Base-by-base conservation (phyloP, 805 yeast species). In the Teunomyces lycoperdinae region DNA sequence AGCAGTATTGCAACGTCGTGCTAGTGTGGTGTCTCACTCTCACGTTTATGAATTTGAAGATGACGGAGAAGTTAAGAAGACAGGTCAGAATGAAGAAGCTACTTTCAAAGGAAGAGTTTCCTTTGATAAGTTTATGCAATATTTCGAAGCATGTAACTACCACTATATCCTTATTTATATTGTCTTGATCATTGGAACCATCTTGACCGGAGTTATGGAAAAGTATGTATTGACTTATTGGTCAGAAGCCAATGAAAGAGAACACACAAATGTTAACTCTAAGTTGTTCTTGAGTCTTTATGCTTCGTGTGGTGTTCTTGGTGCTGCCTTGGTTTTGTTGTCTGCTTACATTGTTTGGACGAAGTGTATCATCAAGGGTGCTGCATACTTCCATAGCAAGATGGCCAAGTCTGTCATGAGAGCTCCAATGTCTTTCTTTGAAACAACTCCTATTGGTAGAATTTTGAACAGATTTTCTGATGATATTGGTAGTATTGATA, bases 141-240 rank as follows among this genome's bases (percentile, higher is more conserved):
- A 84, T 60, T 75, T 79, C 4, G 73, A 75, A 49, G 85, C 90
- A 0, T 84, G 89, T 63, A 53, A 49, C 46, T 47, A 38, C 44
- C 47, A 44, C 30, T 51, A 44, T 24, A 46, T 51, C 11, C 4
- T 42, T 75, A 80, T 16, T 53, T 68, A 39, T 20, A 57, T 4
- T 81, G 83, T 40, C 74, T 76, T 40, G 16, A 61, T 31, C 44
- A 70, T 59, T 79, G 50, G 55, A 48, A 70, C 54, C 53, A 63
- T 54, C 47, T 62, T 43, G 30, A 62, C 49, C 43, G 70, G 74
- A 13, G 62, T 77, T 10, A 65, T 69, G 7, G 79, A 80, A 41
- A 82, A 78, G 58, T 80, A 80, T 59, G 83, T 88, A 84, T 70
- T 85, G 55, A 84, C 84, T 53, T 70, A 76, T 50, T 85, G 91